Evolutionary conservation across 371 early-diverging fungal genomes (phyloP).

Genomic region (Rhizopus sp.): DNA sequence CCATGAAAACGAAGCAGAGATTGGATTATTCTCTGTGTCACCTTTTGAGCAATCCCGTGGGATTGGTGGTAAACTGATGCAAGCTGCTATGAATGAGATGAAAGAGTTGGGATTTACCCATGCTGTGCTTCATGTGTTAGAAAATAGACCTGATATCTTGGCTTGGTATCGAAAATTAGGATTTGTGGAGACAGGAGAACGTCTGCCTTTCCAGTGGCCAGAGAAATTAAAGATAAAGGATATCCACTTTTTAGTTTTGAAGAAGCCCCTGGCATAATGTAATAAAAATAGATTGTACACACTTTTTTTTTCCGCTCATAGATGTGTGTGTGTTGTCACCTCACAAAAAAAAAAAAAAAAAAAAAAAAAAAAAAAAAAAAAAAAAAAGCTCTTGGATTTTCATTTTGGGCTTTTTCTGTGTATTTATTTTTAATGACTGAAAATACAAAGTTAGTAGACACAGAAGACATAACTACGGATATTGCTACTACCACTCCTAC

Average conservation of each 20-base stretch:
- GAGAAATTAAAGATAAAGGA: constrained; percentile 19
- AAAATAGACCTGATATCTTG: constrained; percentile 52
- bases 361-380: no score
- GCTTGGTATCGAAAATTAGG: constrained; percentile 57
- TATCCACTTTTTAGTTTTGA: constrained; percentile 36
- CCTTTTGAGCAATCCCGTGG: constrained; percentile 56
- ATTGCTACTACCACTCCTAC: background rate
- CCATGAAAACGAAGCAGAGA: constrained; percentile 25
- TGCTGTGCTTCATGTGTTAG: constrained; percentile 51
- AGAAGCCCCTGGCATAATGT: constrained; percentile 19
- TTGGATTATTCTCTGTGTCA: constrained; percentile 55
- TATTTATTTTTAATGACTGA: constrained; percentile 8
- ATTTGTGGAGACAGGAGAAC: constrained; percentile 54
- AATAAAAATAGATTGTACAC: background rate
- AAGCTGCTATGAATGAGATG: constrained; percentile 42
- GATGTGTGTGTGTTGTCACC: background rate
- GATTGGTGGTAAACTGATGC: constrained; percentile 56
- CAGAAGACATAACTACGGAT: background rate
- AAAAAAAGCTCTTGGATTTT: no score
- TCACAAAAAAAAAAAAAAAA: background rate
- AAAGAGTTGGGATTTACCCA: constrained; percentile 32
- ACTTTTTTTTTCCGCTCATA: constrained; percentile 2
- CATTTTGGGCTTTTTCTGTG: background rate
- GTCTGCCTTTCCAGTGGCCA: constrained; percentile 20
- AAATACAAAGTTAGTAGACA: constrained; percentile 14